These are phyloP conservation scores for Heliamphora ciliata DNA, from an alignment of 179 eudicot species.

Conservation along the genomic window DNA sequence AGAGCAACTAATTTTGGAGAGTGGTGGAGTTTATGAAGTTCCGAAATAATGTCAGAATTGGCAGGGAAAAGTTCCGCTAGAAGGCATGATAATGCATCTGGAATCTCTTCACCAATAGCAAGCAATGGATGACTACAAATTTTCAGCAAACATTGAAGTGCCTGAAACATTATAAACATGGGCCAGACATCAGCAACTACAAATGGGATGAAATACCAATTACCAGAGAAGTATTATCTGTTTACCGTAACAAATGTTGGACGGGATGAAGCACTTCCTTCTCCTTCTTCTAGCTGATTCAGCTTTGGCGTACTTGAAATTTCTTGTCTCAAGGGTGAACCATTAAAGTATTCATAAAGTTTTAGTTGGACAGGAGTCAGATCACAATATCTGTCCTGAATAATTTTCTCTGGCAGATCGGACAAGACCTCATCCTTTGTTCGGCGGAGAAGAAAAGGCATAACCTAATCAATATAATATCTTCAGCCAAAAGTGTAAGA, in stretches of 20 bases:
- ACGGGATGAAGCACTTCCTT: constrained; percentile 47
- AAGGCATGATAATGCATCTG: constrained; percentile 47
- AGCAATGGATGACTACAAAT: constrained; percentile 97
- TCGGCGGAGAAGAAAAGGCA: constrained; percentile 96
- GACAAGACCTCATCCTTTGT: constrained; percentile 96
- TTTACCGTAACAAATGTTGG: constrained; percentile 85
- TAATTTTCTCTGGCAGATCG: constrained; percentile 97
- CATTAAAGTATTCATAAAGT: constrained; percentile 89
- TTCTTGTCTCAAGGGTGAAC: constrained; percentile 75
- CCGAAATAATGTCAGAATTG: constrained; percentile 47
- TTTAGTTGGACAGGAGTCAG: constrained; percentile 86
- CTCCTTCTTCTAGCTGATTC: constrained; percentile 55
- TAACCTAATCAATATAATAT: constrained; percentile 36
- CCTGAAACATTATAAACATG: constrained; percentile 34
- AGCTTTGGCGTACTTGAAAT: constrained; percentile 62
- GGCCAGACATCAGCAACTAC: constrained; percentile 7
- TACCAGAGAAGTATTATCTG: neutral
- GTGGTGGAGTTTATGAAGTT: constrained; percentile 83
- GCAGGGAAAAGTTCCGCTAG: constrained; percentile 60
- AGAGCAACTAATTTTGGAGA: constrained; percentile 97
- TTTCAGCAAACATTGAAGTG: constrained; percentile 87
- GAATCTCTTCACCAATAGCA: constrained; percentile 71
- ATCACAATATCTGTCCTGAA: constrained; percentile 98
- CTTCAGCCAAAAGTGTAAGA: constrained; percentile 12
- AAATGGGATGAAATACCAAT: neutral